Evolutionary conservation across 169 alveolate species (phyloP).

Genomic region (Plasmodium gonderi): DNA sequence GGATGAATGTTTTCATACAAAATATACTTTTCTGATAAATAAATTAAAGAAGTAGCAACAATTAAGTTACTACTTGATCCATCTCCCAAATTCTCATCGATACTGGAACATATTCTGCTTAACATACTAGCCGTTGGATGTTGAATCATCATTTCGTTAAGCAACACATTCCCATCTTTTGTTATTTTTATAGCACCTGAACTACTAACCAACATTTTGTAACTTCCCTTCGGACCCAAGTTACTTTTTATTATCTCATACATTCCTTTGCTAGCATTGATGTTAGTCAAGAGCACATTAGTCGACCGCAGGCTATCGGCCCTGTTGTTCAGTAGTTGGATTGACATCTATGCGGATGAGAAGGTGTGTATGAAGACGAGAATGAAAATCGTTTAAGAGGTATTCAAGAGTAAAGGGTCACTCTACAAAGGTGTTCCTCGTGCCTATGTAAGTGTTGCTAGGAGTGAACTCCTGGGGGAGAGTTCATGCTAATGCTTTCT

Average conservation of each 20-base stretch:
- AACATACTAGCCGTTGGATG: constrained; percentile 99
- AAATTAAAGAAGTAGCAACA: constrained; percentile 95
- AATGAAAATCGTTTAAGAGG: not conserved
- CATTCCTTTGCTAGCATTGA: constrained; percentile 97
- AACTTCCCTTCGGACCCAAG: constrained; percentile 99
- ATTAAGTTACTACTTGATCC: constrained; percentile 98
- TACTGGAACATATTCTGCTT: constrained; percentile 98
- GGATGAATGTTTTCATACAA: constrained; percentile 97
- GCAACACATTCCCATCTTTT: constrained; percentile 97
- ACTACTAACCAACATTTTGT: constrained; percentile 98
- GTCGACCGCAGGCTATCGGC: constrained; percentile 97
- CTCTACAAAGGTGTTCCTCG: too few species aligned
- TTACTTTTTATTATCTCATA: constrained; percentile 96
- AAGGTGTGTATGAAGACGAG: not conserved
- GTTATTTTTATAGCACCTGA: constrained; percentile 96
- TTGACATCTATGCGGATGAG: constrained; percentile 79
- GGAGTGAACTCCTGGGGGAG: too few species aligned
- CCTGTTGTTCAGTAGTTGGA: constrained; percentile 91
- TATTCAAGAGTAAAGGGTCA: not conserved
- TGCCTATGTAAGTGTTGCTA: too few species aligned
- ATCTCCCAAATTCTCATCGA: constrained; percentile 99
- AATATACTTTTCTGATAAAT: constrained; percentile 82
- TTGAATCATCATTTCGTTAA: constrained; percentile 98
- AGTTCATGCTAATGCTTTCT: too few species aligned
- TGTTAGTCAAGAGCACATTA: constrained; percentile 96